Evolutionary conservation across 352 stramenopile genomes (phyloP), one percentile per base, ranked within the genome.

Genomic region (Synura sp.): DNA sequence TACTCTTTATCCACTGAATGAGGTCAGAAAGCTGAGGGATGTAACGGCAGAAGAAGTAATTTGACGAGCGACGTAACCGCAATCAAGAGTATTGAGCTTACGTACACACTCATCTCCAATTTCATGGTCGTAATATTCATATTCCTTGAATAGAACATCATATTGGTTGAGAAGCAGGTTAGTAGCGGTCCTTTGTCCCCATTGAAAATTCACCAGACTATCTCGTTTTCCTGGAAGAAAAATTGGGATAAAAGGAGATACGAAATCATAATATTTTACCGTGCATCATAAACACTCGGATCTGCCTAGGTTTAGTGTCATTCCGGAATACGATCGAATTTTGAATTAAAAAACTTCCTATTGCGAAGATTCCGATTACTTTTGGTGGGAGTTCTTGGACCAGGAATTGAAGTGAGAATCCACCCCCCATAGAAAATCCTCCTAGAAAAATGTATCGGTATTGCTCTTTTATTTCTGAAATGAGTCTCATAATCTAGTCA

Each of bases 341-440:
- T 29, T 71, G 4, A 12, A 42, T 15, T 17, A 42, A 17, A 14
- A 35, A 71, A 25, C 57, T 71, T 12, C 57, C 33, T 15, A 71
- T 71, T 17, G 29, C 25, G 25, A 71, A 71, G 29, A 71, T 22
- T n/a, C 5, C 57, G 25, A 15, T 22, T 35, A 71, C 25, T 33
- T 71, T 71, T 22, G 57, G 57, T 41, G 9, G 57, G 38, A 42
- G 4, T 22, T 63, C 49, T 12, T n/a, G 14, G 33, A 12, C 3
- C 4, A 17, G 5, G 2, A 59, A 71, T 12, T 71, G 57, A 19
- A 71, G n/a, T 25, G 57, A 7, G 19, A 42, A 36, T 19, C 57
- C 57, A 19, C 57, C 57, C 33, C 57, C 57, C 57, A 71, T 71
- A 19, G 57, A 71, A 71, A 71, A 71, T 35, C 57, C 57, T 7